Percentiles rank a stretch among this genome's conserved stretches.
Evolutionary conservation across 257 asterid species (phyloP).

Genomic region (Forsythia viridissima): DNA sequence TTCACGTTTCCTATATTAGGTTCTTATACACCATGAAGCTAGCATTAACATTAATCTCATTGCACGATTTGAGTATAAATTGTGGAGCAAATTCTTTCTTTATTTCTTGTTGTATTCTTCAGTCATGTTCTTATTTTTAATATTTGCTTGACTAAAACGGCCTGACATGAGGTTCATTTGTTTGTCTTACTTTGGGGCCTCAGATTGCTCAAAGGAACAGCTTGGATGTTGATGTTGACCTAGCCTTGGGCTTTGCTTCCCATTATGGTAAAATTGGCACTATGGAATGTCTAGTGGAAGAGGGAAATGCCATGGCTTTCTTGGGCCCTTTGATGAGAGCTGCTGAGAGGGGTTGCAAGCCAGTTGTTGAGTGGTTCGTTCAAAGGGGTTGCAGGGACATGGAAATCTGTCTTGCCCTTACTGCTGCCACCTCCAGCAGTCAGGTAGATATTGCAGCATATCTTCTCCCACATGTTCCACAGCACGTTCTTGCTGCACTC

Average conservation of each 20-base stretch:
- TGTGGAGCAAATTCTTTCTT: not conserved
- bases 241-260: constrained; percentile 94
- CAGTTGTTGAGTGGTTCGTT: constrained; percentile 92
- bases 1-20: not conserved
- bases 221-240: constrained; percentile 96
- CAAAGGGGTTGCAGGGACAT: constrained; percentile 89
- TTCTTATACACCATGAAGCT: not conserved
- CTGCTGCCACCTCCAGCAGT: constrained; percentile 96
- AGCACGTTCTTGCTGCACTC: constrained; percentile 84
- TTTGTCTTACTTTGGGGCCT: constrained; percentile 15
- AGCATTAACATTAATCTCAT: not conserved
- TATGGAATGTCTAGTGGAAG: constrained; percentile 95
- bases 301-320: constrained; percentile 95
- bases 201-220: constrained; percentile 98
- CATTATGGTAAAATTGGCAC: constrained; percentile 91
- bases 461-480: constrained; percentile 97
- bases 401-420: constrained; percentile 97
- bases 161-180: not conserved
- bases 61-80: not conserved
- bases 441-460: constrained; percentile 76
- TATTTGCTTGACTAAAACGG: not conserved
- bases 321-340: constrained; percentile 98
- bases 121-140: not conserved
- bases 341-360: constrained; percentile 92
- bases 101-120: not conserved